Conservation (phyloP, 2,329 filamentous ascomycete genomes). For the Chalaropsis thielavioides region DNA sequence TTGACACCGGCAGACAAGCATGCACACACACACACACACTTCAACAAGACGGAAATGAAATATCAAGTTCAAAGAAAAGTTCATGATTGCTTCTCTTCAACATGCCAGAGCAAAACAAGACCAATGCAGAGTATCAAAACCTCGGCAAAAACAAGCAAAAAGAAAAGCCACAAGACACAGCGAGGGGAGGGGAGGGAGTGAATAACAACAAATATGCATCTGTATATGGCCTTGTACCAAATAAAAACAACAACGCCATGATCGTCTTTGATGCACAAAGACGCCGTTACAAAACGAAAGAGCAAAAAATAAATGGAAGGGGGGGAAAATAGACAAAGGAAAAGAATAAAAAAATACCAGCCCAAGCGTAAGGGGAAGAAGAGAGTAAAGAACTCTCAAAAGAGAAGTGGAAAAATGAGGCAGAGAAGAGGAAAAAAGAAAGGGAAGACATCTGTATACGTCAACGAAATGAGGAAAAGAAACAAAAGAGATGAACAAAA, state of each 20-base stretch:
- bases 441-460: background rate
- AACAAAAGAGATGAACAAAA: background rate
- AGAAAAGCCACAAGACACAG: background rate
- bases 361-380: background rate
- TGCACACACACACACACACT: background rate
- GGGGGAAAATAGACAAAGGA: background rate
- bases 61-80: background rate
- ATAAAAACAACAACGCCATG: background rate
- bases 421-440: background rate
- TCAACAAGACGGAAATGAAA: background rate
- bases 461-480: background rate
- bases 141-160: background rate
- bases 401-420: background rate
- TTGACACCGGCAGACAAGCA: background rate
- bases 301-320: background rate
- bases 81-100: conserved; percentile 2
- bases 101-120: background rate
- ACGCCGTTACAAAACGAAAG: background rate
- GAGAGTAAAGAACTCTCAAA: background rate
- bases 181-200: too few species aligned
- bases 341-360: background rate
- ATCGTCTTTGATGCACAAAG: conserved; percentile 1
- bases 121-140: background rate
- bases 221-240: conserved; percentile 9
- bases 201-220: background rate